Base-by-base conservation (phyloP, 1,284 basidiomycete species). In the Tilletia walkeri region DNA sequence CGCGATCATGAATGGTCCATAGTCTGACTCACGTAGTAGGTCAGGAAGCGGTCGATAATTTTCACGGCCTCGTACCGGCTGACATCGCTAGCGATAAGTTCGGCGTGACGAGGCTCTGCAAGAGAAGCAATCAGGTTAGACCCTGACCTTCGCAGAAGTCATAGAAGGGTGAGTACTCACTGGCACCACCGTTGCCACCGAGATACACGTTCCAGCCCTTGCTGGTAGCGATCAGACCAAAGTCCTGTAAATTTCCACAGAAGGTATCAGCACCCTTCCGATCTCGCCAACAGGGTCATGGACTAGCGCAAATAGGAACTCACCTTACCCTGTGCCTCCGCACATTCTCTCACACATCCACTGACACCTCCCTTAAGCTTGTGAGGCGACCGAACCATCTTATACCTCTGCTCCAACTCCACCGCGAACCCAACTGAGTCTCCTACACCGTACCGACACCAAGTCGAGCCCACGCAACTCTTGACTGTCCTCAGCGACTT, bases 401-500 rank as follows among this genome's bases (percentile, higher is more conserved):
- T 88, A 84, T 92, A 92, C 4, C 91, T 86, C 71, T 90, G 87
- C 83, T 92, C 91, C 2, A 92, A 87, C 76, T 88, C 86, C 54
- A 92, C 87, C 0, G 91, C 91, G 72, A 92, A 83, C 38, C 89
- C 89, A 41, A 92, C 91, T 6, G 90, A 89, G 80, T 92, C 91
- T 14, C 90, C 90, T 16, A 91, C 86, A 7, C 90, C 91, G 76
- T 88, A 92, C 14, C 91, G 88, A 79, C 91, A 92, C 90, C 90
- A 90, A n/a, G 86, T 86, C 6, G 86, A 86, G 12, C 88, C 87
- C 54, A 88, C 85, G 72, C 88, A 89, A 0, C 86, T 87, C 83
- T 89, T 89, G 73, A 89, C 88, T 0, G 88, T 88, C 36, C 88
- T 87, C 77, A 84, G 85, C 39, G 79, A 84, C 78, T 88, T 88